Percentiles rank a stretch among this genome's conserved stretches.
These are phyloP conservation scores for Pyronema omphalodes DNA, from an alignment of 495 filamentous ascomycete species.

Conservation along the genomic window DNA sequence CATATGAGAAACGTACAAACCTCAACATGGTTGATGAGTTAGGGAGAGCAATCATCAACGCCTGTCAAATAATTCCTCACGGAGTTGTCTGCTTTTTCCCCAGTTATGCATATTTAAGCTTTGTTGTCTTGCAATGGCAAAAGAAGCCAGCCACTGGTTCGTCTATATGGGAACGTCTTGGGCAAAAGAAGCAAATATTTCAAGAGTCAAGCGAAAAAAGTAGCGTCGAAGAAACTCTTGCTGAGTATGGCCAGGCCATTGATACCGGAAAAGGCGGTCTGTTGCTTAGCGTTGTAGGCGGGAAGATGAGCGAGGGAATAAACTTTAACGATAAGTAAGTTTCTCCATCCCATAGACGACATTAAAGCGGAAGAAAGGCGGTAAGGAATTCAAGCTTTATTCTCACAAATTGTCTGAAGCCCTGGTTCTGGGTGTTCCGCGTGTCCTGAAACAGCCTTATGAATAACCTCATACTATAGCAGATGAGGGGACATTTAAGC, in stretches of 20 bases:
- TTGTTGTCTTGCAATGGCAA: constrained; percentile 52
- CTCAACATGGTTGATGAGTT: constrained; percentile 50
- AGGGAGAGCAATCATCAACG: constrained; percentile 49
- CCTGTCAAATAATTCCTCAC: constrained; percentile 60
- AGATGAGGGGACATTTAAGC: too few relatives aligned
- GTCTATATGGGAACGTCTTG: constrained; percentile 37
- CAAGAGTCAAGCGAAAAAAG: constrained; percentile 39
- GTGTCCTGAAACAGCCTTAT: background rate
- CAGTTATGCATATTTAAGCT: constrained; percentile 73
- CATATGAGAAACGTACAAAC: constrained; percentile 51
- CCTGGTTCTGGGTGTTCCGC: background rate
- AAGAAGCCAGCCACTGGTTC: constrained; percentile 19
- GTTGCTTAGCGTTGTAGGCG: constrained; percentile 84
- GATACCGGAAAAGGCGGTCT: constrained; percentile 50
- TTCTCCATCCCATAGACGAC: background rate
- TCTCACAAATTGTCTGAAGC: too few relatives aligned
- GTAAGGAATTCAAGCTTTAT: too few relatives aligned
- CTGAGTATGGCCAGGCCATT: constrained; percentile 52
- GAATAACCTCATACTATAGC: too few relatives aligned
- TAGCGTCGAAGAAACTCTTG: constrained; percentile 46
- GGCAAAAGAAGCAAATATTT: constrained; percentile 44
- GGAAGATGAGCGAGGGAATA: constrained; percentile 89
- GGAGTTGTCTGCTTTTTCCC: constrained; percentile 95
- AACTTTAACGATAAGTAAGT: constrained; percentile 68
- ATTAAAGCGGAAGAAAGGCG: too few relatives aligned